Base-by-base conservation (phyloP, 306 rosid species). In the Ceratonia siliqua region DNA sequence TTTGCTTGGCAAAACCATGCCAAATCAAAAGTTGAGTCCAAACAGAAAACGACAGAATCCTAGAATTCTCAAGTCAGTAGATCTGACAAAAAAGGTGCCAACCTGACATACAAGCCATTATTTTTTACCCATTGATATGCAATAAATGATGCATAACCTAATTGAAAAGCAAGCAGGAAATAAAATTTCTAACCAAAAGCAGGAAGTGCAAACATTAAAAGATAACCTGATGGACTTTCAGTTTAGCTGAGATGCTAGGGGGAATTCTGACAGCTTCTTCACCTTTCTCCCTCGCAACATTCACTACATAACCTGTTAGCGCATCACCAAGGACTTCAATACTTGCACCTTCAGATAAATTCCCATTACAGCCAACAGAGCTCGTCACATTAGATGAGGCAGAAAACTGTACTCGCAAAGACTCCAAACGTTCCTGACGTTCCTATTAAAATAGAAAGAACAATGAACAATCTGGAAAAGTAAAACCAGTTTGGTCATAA, bases 251-350 rank as follows among this genome's bases (percentile, higher is more conserved):
- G 83, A 91, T 90, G 84, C 98, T 94, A 48, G 96, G 89, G 72
- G 96, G 96, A 83, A 91, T 85, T 79, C 93, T 88, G 50, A 91
- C 88, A 22, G 97, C 95, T 72, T 87, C 95, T 85, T 94, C 98
- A 62, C 96, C 96, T 79, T 85, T 88, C 75, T 94, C 98, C 89
- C 98, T 90, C 81, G 87, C 96, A 71, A 91, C 98, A 86, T 94
- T 94, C 77, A 94, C 95, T 72, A 94, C 82, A 76, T 94, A 94
- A 71, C 97, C 98, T 30, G 86, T 84, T 53, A 76, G 70, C 3
- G 82, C 80, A 73, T 94, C 98, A 53, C 98, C 97, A 55, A 91
- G 95, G 68, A 91, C 92, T 78, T 91, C 96, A 62, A 76, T 59
- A 45, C 75, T 90, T 32, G 86, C 89, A 55, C 85, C 96, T 88